Evolutionary conservation across 306 rosid genomes (phyloP).

Genomic region (Erythrophleum fordii): DNA sequence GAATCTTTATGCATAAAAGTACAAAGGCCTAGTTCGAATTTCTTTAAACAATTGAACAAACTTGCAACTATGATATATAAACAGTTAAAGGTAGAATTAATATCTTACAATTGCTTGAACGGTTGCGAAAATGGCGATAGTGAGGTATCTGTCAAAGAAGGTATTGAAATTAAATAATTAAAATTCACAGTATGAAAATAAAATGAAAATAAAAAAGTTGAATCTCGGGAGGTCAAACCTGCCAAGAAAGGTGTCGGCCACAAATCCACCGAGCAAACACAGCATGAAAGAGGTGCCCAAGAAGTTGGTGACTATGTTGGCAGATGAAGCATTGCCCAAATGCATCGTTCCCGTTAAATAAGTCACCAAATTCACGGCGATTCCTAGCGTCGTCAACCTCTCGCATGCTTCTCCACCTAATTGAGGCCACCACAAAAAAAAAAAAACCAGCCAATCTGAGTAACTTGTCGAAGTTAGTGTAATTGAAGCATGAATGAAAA

Average conservation of each 20-base stretch:
- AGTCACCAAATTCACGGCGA: constrained; percentile 86
- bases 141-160: constrained; percentile 63
- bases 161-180: neutral
- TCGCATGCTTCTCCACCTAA: constrained; percentile 83
- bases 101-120: constrained; percentile 89
- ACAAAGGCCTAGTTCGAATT: too few relatives aligned
- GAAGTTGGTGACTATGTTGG: constrained; percentile 89
- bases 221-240: constrained; percentile 48
- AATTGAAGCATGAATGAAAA: neutral
- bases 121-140: constrained; percentile 80
- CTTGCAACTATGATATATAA: too few relatives aligned
- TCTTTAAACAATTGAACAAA: too few relatives aligned
- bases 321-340: constrained; percentile 85
- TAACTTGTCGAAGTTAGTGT: neutral
- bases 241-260: constrained; percentile 92
- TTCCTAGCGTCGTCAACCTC: constrained; percentile 79
- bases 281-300: constrained; percentile 93
- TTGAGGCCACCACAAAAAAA: neutral
- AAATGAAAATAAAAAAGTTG: neutral
- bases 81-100: neutral
- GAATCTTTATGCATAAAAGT: neutral
- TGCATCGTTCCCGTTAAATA: constrained; percentile 86
- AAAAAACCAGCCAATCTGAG: neutral
- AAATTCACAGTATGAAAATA: neutral
- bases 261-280: constrained; percentile 91